Percentiles rank a stretch among this genome's conserved stretches.
Evolutionary conservation across 345 rosid genomes (phyloP).

Genomic region (Hibiscus trionum): DNA sequence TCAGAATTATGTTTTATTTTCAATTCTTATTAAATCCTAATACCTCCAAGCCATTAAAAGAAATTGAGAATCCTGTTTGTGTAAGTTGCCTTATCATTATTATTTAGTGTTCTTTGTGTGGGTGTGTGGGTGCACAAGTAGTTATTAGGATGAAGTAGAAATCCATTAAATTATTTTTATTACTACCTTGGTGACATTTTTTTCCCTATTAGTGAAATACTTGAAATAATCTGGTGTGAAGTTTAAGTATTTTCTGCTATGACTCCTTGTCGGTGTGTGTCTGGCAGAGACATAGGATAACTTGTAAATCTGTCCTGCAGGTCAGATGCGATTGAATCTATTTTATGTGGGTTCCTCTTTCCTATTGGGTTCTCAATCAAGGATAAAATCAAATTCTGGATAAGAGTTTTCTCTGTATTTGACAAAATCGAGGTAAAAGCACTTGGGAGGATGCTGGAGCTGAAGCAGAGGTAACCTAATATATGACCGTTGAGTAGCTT

Average conservation of each 20-base stretch:
- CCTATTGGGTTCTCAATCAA: slow-evolving; percentile 51
- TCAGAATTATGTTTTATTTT: background rate
- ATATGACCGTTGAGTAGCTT: background rate
- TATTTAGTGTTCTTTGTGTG: background rate
- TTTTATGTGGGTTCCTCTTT: slow-evolving; percentile 59
- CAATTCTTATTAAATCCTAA: background rate
- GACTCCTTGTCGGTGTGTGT: background rate
- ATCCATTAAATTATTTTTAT: background rate
- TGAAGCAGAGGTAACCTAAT: slow-evolving; percentile 50
- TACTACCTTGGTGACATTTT: background rate
- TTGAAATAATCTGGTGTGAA: background rate
- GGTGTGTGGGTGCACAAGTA: background rate
- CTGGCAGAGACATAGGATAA: slow-evolving; percentile 21
- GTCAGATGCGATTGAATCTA: slow-evolving; percentile 79
- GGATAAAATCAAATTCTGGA: slow-evolving; percentile 69
- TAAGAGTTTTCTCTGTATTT: slow-evolving; percentile 64
- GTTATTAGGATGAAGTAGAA: background rate
- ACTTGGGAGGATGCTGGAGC: slow-evolving; percentile 86
- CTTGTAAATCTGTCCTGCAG: slow-evolving; percentile 42
- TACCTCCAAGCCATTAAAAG: no score
- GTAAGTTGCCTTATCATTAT: background rate
- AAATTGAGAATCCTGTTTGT: background rate
- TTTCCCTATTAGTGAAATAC: background rate
- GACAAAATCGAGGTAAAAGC: slow-evolving; percentile 88
- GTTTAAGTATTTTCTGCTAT: slow-evolving; percentile 7